A percentile compares a stretch with the other conserved stretches of the same genome.
Conservation (phyloP, 768 basidiomycete species). For the Pleurotus cornucopiae region DNA sequence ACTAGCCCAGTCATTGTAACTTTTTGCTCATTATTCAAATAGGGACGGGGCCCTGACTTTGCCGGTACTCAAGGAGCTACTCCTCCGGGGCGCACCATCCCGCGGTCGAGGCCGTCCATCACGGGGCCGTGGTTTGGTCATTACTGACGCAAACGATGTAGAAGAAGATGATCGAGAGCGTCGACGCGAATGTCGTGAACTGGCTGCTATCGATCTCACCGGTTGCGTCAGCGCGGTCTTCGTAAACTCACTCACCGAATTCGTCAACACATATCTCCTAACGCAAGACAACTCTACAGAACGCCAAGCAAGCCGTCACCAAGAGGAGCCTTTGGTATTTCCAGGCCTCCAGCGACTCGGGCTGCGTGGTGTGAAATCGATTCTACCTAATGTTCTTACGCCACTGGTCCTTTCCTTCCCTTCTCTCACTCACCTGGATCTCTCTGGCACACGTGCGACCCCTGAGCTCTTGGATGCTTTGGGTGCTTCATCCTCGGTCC, state of each 20-base stretch:
- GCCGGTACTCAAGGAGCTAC: slow-evolving; percentile 82
- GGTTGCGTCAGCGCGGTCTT: slow-evolving; percentile 94
- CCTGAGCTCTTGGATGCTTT: slow-evolving; percentile 72
- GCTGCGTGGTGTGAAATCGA: slow-evolving; percentile 76
- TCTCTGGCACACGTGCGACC: slow-evolving; percentile 82
- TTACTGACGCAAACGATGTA: slow-evolving; percentile 46
- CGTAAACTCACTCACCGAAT: slow-evolving; percentile 78
- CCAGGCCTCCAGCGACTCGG: slow-evolving; percentile 75
- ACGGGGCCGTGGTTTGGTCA: slow-evolving; percentile 51
- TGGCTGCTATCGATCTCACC: slow-evolving; percentile 90
- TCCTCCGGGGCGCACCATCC: slow-evolving; percentile 78
- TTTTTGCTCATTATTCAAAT: not conserved
- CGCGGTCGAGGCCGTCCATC: slow-evolving; percentile 65
- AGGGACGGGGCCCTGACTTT: slow-evolving; percentile 79
- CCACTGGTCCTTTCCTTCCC: slow-evolving; percentile 82
- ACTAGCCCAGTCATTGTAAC: too few relatives aligned
- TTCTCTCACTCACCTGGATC: slow-evolving; percentile 82
- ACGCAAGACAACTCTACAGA: slow-evolving; percentile 31
- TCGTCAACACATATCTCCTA: slow-evolving; percentile 65
- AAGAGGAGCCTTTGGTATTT: slow-evolving; percentile 56
- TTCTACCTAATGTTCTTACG: slow-evolving; percentile 62
- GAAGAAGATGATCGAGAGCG: slow-evolving; percentile 80
- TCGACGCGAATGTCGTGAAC: slow-evolving; percentile 65
- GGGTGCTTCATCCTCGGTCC: slow-evolving; percentile 57
- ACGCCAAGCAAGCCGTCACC: slow-evolving; percentile 24